phyloP scores from a whole-genome alignment of 305 asterid species.

The Fraxinus greggii region DNA sequence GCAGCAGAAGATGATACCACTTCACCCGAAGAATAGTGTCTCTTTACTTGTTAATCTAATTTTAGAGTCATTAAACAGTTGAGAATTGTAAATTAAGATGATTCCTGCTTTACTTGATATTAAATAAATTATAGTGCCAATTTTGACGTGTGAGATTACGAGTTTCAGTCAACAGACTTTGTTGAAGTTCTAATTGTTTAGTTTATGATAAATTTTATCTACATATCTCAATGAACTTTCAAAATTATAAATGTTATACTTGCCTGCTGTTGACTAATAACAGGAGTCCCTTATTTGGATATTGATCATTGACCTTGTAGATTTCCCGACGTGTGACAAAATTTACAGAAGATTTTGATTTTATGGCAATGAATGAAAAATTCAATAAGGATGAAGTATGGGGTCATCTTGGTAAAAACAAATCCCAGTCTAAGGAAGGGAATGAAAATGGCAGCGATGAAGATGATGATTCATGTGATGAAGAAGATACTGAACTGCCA shows the following conservation, averaged over 20 bases:
- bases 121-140: neutral
- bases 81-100: neutral
- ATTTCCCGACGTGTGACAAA: constrained; percentile 52
- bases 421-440: constrained; percentile 51
- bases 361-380: constrained; percentile 93
- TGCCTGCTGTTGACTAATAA: neutral
- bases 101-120: neutral
- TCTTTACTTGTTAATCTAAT: neutral
- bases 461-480: constrained; percentile 48
- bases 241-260: neutral
- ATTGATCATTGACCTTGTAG: constrained; percentile 42
- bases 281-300: neutral
- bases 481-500: constrained; percentile 55
- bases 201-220: neutral
- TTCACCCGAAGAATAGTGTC: neutral
- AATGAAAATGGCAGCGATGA: constrained; percentile 55
- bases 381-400: constrained; percentile 96
- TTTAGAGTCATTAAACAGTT: neutral
- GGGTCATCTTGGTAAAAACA: constrained; percentile 89
- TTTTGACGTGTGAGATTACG: neutral
- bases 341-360: constrained; percentile 90
- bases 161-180: neutral
- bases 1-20: neutral
- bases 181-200: neutral
- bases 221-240: neutral